Evolutionary conservation across 2,329 filamentous ascomycete species (phyloP).

Genomic region (Orbilia brochopaga): DNA sequence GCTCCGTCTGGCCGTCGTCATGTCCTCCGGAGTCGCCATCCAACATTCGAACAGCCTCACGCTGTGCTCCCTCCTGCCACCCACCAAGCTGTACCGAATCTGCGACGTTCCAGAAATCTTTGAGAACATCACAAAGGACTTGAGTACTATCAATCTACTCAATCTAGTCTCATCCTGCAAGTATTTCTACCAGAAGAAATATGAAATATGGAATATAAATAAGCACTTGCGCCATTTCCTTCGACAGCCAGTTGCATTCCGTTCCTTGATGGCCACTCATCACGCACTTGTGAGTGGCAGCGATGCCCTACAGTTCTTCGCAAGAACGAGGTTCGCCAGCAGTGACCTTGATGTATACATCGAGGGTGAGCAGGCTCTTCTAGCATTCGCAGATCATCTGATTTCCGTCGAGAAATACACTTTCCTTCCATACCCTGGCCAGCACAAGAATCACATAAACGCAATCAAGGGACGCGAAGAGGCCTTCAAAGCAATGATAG

Average conservation of each 20-base stretch:
- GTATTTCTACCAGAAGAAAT: not conserved
- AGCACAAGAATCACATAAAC: not conserved
- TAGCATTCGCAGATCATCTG: conserved; percentile 9
- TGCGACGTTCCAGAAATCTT: too few species aligned
- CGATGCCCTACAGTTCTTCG: conserved; percentile 27
- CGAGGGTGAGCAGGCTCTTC: not conserved
- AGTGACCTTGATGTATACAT: conserved; percentile 29
- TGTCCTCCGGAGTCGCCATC: too few species aligned
- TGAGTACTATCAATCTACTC: conserved; percentile 3
- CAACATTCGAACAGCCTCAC: too few species aligned
- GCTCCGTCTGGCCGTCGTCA: too few species aligned
- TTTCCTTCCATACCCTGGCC: conserved; percentile 8
- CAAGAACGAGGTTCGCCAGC: conserved; percentile 1
- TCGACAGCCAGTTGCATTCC: conserved; percentile 5
- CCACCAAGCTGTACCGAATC: too few species aligned
- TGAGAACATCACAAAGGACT: conserved; percentile 9
- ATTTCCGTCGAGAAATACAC: conserved; percentile 8
- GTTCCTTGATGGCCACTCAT: conserved; percentile 24
- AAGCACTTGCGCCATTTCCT: conserved; percentile 19
- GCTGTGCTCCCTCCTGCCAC: too few species aligned
- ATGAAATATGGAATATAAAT: conserved; percentile 16
- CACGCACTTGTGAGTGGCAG: conserved; percentile 19
- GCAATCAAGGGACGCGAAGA: not conserved
- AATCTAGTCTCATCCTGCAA: conserved; percentile 14
- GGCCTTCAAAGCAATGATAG: not conserved